Evolutionary conservation across 208 protist genomes (phyloP), one percentile per base, ranked within the genome.

Genomic region (Leishmania gerbilli): DNA sequence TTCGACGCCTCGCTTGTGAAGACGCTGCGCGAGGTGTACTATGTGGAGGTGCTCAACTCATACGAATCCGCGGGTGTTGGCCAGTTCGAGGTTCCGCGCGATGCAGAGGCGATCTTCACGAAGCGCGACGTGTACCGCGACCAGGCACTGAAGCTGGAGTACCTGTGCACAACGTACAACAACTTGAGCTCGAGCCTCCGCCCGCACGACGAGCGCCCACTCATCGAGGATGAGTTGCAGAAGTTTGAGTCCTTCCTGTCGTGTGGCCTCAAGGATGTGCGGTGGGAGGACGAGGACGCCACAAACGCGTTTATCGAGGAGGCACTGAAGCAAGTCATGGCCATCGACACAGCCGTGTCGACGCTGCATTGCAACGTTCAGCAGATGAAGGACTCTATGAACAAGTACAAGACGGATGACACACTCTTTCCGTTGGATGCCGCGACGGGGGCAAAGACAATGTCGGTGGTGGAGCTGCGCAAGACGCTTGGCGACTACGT

Each of bases 11-110:
- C 91, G 6, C 92, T 99, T 24, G 96, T 99, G 37, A 94, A 96
- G 79, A 96, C 99, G 69, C 90, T 99, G 65, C 93, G 96, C 72
- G 99, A 99, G 88, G 96, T 99, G 55, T 98, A 98, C 85, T 99
- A 99, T 87, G 78, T 99, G 34, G 93, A 98, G 81, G 89, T 97
- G 31, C 93, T 99, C 76, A 98, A 98, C 85, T 96, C 96, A 27
- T 96, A 93, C 89, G 90, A 96, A 47, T 40, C 78, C 34, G 74
- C 80, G 27, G 85, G 81, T 0, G 87, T 92, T 9, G 86, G 87
- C 77, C 82, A 88, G 51, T 97, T 98, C 49, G 91, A 93, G 64
- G 89, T 99, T 56, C 97, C 97, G 13, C 77, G 79, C 9, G 93
- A 98, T 58, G 95, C 97, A 51, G 84, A 93, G 74, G 85, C 89